Percentiles rank a stretch among this genome's conserved stretches.
Evolutionary conservation across 2,329 filamentous ascomycete genomes (phyloP).

Genomic region (Colletotrichum navitas): DNA sequence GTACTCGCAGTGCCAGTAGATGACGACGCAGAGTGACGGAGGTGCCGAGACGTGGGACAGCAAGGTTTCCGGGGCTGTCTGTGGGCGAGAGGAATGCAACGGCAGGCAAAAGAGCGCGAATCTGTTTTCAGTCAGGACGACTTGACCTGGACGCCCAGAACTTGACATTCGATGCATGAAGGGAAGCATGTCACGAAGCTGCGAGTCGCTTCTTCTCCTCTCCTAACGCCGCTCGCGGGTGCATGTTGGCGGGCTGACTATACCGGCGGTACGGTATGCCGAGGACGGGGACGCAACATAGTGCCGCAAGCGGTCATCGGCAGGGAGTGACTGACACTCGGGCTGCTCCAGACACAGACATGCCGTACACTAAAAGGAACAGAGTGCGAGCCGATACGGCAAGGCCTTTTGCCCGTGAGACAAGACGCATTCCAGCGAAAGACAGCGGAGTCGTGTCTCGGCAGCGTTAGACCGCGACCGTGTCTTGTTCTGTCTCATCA

Average conservation of each 20-base stretch:
- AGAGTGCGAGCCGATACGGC: constrained; percentile 6
- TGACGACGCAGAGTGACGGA: not conserved
- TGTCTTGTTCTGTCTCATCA: constrained; percentile 4
- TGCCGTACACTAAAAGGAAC: not conserved
- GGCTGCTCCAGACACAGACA: not conserved
- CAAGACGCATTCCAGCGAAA: constrained; percentile 35
- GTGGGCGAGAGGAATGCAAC: not conserved
- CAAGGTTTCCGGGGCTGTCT: no score
- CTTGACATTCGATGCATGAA: not conserved
- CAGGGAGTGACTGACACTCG: not conserved
- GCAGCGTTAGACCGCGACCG: not conserved
- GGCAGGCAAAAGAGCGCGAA: not conserved
- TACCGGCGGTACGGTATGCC: not conserved
- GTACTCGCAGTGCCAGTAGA: constrained; percentile 35
- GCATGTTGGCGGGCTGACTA: not conserved
- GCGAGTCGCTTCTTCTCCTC: no score
- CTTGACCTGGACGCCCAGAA: not conserved
- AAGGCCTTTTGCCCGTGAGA: constrained; percentile 11
- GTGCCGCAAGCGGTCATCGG: constrained; percentile 3
- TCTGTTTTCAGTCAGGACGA: not conserved
- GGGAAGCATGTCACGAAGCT: not conserved
- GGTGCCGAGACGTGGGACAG: not conserved
- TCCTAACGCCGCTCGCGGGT: not conserved
- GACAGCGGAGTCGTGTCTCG: constrained; percentile 26
- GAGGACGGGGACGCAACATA: constrained; percentile 5